phyloP scores from a whole-genome alignment of 805 yeast species.

The Priceomyces medius region DNA sequence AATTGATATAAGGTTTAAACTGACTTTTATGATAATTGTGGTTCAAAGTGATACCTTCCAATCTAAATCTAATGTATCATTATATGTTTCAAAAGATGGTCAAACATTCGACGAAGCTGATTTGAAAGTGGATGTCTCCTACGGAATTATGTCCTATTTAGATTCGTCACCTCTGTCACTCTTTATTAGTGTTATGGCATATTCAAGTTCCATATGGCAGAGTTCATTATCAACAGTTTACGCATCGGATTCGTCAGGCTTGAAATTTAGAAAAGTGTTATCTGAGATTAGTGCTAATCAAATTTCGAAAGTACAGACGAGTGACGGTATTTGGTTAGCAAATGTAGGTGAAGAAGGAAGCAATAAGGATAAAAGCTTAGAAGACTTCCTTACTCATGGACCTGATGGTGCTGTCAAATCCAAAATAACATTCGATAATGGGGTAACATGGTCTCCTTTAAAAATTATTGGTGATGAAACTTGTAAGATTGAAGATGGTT shows the following conservation, averaged over 20 bases:
- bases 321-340: slow-evolving; percentile 65
- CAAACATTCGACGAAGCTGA: slow-evolving; percentile 37
- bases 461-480: slow-evolving; percentile 40
- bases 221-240: slow-evolving; percentile 35
- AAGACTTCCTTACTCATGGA: slow-evolving; percentile 25
- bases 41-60: slow-evolving; percentile 45
- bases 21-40: slow-evolving; percentile 40
- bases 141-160: slow-evolving; percentile 38
- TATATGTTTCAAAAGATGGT: slow-evolving; percentile 51
- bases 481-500: slow-evolving; percentile 45
- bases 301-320: slow-evolving; percentile 45
- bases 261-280: slow-evolving; percentile 46
- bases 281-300: slow-evolving; percentile 43
- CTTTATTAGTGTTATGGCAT: slow-evolving; percentile 26
- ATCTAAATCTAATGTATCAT: slow-evolving; percentile 31
- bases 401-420: slow-evolving; percentile 23
- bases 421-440: slow-evolving; percentile 51
- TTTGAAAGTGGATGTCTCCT: slow-evolving; percentile 34
- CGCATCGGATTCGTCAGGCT: slow-evolving; percentile 60
- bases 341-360: slow-evolving; percentile 27
- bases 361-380: slow-evolving; percentile 15
- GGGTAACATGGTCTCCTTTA: slow-evolving; percentile 52
- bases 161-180: slow-evolving; percentile 38
- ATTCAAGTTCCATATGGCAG: slow-evolving; percentile 12
- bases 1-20: slow-evolving; percentile 35